phyloP scores from a whole-genome alignment of 75 land plant species.

The Azolla pinnata region DNA sequence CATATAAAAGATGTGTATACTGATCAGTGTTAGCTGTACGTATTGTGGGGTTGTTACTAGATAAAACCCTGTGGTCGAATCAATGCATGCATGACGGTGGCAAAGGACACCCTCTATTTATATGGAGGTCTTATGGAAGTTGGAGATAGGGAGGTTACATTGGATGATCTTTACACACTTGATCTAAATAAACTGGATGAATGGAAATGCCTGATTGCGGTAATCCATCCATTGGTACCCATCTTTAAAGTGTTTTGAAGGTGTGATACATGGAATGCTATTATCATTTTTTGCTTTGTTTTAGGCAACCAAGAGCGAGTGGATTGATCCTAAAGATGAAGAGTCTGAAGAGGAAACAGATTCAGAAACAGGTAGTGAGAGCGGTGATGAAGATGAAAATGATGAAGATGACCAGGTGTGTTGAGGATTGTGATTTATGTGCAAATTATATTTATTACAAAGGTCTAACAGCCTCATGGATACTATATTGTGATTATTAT shows the following conservation, averaged over 20 bases:
- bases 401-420: slow-evolving; percentile 40
- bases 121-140: slow-evolving; percentile 98
- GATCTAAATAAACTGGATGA: slow-evolving; percentile 97
- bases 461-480: no score
- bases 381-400: slow-evolving; percentile 42
- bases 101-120: slow-evolving; percentile 68
- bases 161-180: slow-evolving; percentile 81
- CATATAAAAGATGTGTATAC: no score
- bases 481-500: no score
- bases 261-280: background rate
- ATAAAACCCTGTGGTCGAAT: slow-evolving; percentile 96
- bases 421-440: no score
- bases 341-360: slow-evolving; percentile 27
- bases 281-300: background rate
- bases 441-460: no score
- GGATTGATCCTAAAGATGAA: background rate
- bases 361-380: slow-evolving; percentile 47
- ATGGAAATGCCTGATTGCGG: slow-evolving; percentile 94
- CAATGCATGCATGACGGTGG: slow-evolving; percentile 79
- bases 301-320: background rate
- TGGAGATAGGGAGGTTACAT: slow-evolving; percentile 82
- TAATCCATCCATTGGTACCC: slow-evolving; percentile 13
- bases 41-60: no score
- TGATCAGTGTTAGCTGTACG: no score
- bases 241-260: background rate